These are phyloP conservation scores for Berkeleyomyces basicola DNA, from an alignment of 2,329 filamentous ascomycete genomes.

Conservation along the genomic window DNA sequence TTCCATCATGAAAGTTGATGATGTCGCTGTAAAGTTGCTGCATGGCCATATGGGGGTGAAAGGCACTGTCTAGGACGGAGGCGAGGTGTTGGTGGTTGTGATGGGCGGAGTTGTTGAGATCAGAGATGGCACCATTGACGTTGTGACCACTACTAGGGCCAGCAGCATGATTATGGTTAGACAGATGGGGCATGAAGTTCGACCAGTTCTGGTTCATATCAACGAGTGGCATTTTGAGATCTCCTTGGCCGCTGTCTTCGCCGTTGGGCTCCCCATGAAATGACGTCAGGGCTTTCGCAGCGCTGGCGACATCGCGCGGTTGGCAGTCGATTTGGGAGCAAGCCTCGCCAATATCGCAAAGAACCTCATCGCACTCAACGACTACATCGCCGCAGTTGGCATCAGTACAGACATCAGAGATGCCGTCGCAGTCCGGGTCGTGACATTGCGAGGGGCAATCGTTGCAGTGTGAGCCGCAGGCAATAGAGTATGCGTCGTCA, in stretches of 20 bases:
- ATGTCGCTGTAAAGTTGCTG: slow-evolving; percentile 9
- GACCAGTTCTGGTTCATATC: not conserved
- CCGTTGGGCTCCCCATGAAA: slow-evolving; percentile 15
- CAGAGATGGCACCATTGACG: not conserved
- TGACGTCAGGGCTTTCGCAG: slow-evolving; percentile 20
- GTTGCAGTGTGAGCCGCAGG: slow-evolving; percentile 23
- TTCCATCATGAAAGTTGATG: slow-evolving; percentile 12
- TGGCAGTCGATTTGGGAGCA: slow-evolving; percentile 13
- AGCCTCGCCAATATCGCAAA: slow-evolving; percentile 15
- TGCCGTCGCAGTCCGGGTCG: slow-evolving; percentile 21
- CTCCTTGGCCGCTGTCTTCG: slow-evolving; percentile 6
- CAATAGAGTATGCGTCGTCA: slow-evolving; percentile 20
- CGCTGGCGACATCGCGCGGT: slow-evolving; percentile 14
- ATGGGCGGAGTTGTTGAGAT: not conserved
- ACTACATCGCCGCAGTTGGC: slow-evolving; percentile 20
- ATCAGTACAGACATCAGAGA: slow-evolving; percentile 25
- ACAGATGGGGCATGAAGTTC: not conserved
- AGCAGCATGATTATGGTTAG: not conserved
- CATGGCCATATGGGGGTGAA: slow-evolving; percentile 2
- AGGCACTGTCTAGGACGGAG: not conserved
- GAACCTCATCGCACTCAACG: slow-evolving; percentile 8
- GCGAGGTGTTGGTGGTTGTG: not conserved
- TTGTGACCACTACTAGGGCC: not conserved
- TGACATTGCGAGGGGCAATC: slow-evolving; percentile 23
- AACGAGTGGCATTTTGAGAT: not conserved